Conservation (phyloP, 306 rosid genomes). For the Trifolium repens region DNA sequence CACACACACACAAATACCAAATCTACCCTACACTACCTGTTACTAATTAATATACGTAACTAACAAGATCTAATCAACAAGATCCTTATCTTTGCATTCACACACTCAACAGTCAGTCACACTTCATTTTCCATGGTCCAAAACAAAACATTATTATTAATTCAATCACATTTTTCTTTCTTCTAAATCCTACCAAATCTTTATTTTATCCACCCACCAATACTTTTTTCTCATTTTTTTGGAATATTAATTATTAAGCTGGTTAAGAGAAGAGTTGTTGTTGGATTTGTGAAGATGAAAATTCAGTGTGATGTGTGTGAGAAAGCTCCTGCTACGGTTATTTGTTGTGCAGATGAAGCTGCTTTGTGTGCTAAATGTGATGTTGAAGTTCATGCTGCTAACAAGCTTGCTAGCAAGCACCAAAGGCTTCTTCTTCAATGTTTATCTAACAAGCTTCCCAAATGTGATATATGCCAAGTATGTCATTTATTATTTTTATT, state of each 20-base stretch:
- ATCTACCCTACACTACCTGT: constrained; percentile 19
- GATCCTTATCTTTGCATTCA: constrained; percentile 47
- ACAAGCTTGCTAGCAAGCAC: constrained; percentile 96
- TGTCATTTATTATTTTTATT: not conserved
- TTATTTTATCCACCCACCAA: not conserved
- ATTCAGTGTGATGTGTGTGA: constrained; percentile 99
- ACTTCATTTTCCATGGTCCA: constrained; percentile 28
- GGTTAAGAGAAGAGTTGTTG: not conserved
- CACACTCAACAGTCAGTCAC: not conserved
- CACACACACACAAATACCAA: constrained; percentile 43
- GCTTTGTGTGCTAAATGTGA: constrained; percentile 93
- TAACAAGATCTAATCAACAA: not conserved
- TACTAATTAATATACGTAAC: constrained; percentile 36
- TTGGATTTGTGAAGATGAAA: constrained; percentile 53
- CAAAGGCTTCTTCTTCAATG: constrained; percentile 90
- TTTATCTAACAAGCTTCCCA: constrained; percentile 85
- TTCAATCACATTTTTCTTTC: not conserved
- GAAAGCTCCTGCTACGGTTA: constrained; percentile 90
- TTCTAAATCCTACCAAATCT: not conserved
- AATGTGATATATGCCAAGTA: constrained; percentile 92
- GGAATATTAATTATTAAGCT: too few species aligned
- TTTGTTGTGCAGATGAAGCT: constrained; percentile 98
- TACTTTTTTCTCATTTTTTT: too few species aligned
- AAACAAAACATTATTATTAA: not conserved
- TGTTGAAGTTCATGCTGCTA: constrained; percentile 94